phyloP scores from a whole-genome alignment of 805 yeast species.

The Novakomyces olei region DNA sequence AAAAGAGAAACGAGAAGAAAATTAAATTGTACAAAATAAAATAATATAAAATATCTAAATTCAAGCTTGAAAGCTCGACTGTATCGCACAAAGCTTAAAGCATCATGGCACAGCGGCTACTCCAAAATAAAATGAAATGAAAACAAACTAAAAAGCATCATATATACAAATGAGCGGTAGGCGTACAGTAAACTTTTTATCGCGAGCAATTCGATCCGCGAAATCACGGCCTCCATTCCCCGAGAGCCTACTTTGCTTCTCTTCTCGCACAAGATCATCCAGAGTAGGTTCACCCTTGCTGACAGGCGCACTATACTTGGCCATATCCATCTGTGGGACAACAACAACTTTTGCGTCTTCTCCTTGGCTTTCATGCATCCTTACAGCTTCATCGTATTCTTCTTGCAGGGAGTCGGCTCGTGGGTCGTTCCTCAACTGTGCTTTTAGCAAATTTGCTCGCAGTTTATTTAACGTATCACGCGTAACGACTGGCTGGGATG shows the following conservation, averaged over 20 bases:
- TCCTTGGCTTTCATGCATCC: neutral
- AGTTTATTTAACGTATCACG: constrained; percentile 14
- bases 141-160: too few relatives aligned
- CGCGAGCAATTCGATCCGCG: constrained; percentile 19
- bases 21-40: too few relatives aligned
- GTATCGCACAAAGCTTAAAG: too few relatives aligned
- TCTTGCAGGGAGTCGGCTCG: constrained; percentile 12
- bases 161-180: too few relatives aligned
- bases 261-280: constrained; percentile 18
- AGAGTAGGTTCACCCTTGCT: constrained; percentile 17
- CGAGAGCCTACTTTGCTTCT: constrained; percentile 9
- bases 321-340: too few relatives aligned
- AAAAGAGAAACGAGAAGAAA: too few relatives aligned
- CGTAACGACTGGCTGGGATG: neutral
- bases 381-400: constrained; percentile 7
- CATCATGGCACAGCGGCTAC: too few relatives aligned
- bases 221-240: constrained; percentile 14
- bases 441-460: constrained; percentile 15
- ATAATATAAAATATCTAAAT: too few relatives aligned
- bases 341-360: neutral
- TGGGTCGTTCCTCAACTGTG: constrained; percentile 14
- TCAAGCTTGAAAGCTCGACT: too few relatives aligned
- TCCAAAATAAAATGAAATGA: too few relatives aligned
- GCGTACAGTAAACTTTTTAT: constrained; percentile 18
- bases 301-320: neutral